Evolutionary conservation across 345 rosid species (phyloP), one percentile per base, ranked within the genome.

Genomic region (Mangifera indica): DNA sequence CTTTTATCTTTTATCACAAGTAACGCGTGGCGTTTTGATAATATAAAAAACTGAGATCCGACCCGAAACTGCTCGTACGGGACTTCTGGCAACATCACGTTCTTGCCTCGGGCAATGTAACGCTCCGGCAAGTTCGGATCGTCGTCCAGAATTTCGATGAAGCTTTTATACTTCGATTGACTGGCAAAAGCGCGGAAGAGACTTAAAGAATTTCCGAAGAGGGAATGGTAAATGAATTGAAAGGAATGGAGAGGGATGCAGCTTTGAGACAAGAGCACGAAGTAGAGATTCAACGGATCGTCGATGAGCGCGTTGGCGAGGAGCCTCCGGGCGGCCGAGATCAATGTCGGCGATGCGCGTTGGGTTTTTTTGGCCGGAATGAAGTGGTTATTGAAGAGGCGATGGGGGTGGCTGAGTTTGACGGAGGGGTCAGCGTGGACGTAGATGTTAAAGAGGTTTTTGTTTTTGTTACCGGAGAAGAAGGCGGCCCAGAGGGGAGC

Each of bases 191-290:
- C 82, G 32, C 60, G 60, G 6, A 81, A 18, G 24, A 71, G 57
- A 32, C 49, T 13, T 17, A 77, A 20, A 0, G 74, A 72, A 60
- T 71, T 63, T 7, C 92, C 84, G 66, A 93, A 77, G 56, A 91
- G 88, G 76, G 87, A 79, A 32, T 63, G 67, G 85, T 93, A 83
- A 51, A 91, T 63, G 86, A 70, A 88, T 0, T 73, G 63, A 60
- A 93, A 89, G 4, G 96, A 91, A 76, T 91, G 94, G 69, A 93
- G 93, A 61, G 97, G 98, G 68, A 91, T 69, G 20, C 98, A 93
- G 72, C 84, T 85, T 32, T 91, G 97, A 4, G 98, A 91, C 15
- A 93, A 34, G 14, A 93, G 80, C 5, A 90, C 97, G 60, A 93
- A 91, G 78, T 91, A 91, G 67, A 87, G 84, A 72, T 93, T 93